phyloP scores from a whole-genome alignment of 2,329 filamentous ascomycete genomes.

The Aspergillus unguis region DNA sequence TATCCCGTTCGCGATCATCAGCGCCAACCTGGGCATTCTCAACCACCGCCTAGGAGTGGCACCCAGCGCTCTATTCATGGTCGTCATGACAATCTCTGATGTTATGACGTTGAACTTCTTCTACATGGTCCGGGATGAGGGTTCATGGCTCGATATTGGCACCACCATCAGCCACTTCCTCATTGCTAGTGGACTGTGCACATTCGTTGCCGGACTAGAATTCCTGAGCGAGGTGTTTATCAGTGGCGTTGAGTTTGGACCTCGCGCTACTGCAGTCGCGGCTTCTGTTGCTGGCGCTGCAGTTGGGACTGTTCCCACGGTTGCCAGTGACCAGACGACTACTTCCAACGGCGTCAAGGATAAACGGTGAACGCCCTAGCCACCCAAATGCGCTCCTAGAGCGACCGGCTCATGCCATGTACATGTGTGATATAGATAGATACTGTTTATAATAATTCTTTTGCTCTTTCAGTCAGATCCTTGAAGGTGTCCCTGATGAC shows the following conservation, averaged over 20 bases:
- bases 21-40: constrained; percentile 87
- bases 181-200: constrained; percentile 83
- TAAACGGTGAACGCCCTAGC: constrained; percentile 1
- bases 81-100: constrained; percentile 88
- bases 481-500: background rate
- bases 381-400: background rate
- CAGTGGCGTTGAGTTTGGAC: constrained; percentile 64
- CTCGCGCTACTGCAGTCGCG: constrained; percentile 14
- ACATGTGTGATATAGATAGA: constrained; percentile 15
- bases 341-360: background rate
- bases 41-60: constrained; percentile 81
- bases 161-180: constrained; percentile 94
- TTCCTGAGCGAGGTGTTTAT: constrained; percentile 81
- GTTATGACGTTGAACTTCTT: constrained; percentile 95
- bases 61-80: constrained; percentile 87
- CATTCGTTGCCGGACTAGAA: constrained; percentile 87
- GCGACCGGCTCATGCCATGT: constrained; percentile 1
- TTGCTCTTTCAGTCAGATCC: background rate
- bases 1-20: constrained; percentile 89
- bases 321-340: constrained; percentile 6
- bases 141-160: constrained; percentile 95
- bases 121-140: constrained; percentile 94
- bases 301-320: constrained; percentile 18
- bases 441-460: constrained; percentile 5
- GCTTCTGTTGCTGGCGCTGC: constrained; percentile 20